phyloP scores from a whole-genome alignment of 2,329 filamentous ascomycete species.

The Cercospora sp. region DNA sequence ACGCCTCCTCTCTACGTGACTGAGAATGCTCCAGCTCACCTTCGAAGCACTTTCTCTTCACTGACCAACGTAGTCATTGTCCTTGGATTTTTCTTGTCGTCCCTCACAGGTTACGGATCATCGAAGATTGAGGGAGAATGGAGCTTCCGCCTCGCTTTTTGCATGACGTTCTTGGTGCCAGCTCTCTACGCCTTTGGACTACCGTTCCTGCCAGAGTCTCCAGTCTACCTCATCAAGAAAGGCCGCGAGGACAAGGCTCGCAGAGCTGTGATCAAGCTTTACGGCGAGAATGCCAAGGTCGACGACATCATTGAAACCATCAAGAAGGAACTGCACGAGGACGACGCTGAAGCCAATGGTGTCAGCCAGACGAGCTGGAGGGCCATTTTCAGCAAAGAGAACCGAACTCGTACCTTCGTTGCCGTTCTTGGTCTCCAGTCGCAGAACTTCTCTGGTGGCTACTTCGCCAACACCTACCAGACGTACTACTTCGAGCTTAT shows the following conservation, averaged over 20 bases:
- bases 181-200: slow-evolving; percentile 28
- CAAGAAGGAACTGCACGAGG: slow-evolving; percentile 28
- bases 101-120: slow-evolving; percentile 31
- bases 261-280: slow-evolving; percentile 29
- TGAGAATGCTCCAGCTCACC: slow-evolving; percentile 31
- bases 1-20: slow-evolving; percentile 33
- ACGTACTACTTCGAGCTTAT: slow-evolving; percentile 32
- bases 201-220: slow-evolving; percentile 74
- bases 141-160: slow-evolving; percentile 32
- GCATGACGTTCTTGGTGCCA: slow-evolving; percentile 32
- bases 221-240: slow-evolving; percentile 77
- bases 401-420: slow-evolving; percentile 30
- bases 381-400: slow-evolving; percentile 32
- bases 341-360: slow-evolving; percentile 23
- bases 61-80: slow-evolving; percentile 34
- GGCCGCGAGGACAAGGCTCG: slow-evolving; percentile 63
- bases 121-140: slow-evolving; percentile 31
- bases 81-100: slow-evolving; percentile 32
- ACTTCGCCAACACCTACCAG: slow-evolving; percentile 29
- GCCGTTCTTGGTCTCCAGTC: slow-evolving; percentile 31
- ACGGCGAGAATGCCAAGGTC: slow-evolving; percentile 25
- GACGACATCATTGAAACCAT: slow-evolving; percentile 26
- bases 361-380: slow-evolving; percentile 33
- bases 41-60: slow-evolving; percentile 31
- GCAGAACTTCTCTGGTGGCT: slow-evolving; percentile 31